Evolutionary conservation across 148 eudicot genomes (phyloP).

Genomic region (Tetragonia tetragonoides): DNA sequence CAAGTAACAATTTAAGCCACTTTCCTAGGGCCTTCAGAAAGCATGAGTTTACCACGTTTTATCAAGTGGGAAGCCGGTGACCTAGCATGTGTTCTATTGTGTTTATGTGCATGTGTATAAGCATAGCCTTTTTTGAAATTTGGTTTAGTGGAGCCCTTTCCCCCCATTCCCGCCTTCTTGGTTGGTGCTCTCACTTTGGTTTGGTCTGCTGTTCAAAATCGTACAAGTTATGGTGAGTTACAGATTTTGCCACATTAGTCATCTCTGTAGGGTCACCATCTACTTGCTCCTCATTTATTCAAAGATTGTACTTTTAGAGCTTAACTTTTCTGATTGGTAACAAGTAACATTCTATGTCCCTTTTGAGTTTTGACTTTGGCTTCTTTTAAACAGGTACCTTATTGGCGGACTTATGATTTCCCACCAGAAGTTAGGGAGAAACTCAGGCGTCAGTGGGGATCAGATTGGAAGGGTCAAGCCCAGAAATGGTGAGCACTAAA

Average conservation of each 20-base stretch:
- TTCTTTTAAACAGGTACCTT: slow-evolving; percentile 52
- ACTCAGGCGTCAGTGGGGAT: slow-evolving; percentile 71
- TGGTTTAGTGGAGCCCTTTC: no score
- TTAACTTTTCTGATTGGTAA: not conserved
- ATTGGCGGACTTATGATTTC: slow-evolving; percentile 93
- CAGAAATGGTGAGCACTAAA: slow-evolving; percentile 71
- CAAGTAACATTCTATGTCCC: not conserved
- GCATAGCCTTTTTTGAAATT: no score
- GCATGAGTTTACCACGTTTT: no score
- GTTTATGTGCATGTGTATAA: no score
- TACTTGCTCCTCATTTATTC: not conserved
- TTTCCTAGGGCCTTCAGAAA: no score
- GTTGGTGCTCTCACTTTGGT: no score
- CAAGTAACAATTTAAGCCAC: no score
- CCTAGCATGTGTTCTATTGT: no score
- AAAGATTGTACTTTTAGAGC: not conserved
- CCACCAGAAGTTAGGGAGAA: slow-evolving; percentile 86
- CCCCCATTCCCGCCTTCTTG: no score
- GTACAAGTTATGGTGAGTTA: no score
- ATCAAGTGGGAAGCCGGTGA: no score
- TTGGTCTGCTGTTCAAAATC: no score
- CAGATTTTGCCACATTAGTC: not conserved
- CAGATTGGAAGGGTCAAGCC: slow-evolving; percentile 98
- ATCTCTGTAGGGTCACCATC: not conserved
- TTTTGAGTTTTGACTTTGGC: not conserved